Evolutionary conservation across 306 rosid genomes (phyloP).

Genomic region (Rosa rugosa): DNA sequence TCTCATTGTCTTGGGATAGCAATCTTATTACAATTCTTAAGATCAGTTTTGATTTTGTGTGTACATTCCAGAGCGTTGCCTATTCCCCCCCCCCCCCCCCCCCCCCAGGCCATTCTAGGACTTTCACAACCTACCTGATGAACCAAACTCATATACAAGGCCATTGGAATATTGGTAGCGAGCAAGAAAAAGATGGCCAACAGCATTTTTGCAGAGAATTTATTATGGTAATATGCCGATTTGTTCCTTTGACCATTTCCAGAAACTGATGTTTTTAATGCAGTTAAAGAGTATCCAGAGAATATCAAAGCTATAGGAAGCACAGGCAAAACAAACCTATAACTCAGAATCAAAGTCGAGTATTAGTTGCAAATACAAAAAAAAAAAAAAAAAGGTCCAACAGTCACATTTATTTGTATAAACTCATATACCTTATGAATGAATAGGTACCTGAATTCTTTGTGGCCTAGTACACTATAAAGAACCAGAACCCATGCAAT

Average conservation of each 20-base stretch:
- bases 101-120: no score
- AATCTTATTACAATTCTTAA: no score
- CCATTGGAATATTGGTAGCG: conserved; percentile 87
- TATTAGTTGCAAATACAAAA: conserved; percentile 23
- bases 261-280: conserved; percentile 39
- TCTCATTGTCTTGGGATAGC: no score
- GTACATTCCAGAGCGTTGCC: no score
- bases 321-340: conserved; percentile 91
- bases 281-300: conserved; percentile 77
- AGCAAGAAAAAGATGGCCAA: conserved; percentile 67
- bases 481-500: conserved; percentile 80
- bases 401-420: conserved; percentile 15
- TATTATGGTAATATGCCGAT: conserved; percentile 31
- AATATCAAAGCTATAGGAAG: conserved; percentile 91
- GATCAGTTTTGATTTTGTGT: no score
- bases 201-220: conserved; percentile 45
- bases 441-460: conserved; percentile 82
- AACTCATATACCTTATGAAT: conserved; percentile 12
- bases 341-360: conserved; percentile 18
- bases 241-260: conserved; percentile 32
- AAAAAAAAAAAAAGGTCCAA: conserved; percentile 20
- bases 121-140: conserved; percentile 86
- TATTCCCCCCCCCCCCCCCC: no score
- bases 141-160: conserved; percentile 90
- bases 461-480: conserved; percentile 87